phyloP scores from a whole-genome alignment of 768 basidiomycete species.

The Lanmaoa rubissima region DNA sequence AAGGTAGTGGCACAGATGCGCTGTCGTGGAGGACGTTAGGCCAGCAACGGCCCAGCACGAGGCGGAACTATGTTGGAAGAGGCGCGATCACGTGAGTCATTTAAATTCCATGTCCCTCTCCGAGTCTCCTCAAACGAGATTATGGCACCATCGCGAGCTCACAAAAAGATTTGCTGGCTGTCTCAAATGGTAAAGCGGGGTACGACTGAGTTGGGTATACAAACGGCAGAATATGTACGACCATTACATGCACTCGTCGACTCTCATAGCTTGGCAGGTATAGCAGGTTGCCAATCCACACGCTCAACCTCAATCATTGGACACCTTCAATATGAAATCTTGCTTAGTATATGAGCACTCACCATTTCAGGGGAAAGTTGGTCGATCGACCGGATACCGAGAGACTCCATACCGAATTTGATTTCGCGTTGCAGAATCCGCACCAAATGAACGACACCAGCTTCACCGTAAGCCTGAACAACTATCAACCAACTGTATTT shows the following conservation, averaged over 20 bases:
- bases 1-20: neutral
- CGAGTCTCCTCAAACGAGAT: neutral
- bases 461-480: conserved; percentile 68
- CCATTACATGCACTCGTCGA: neutral
- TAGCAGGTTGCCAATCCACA: conserved; percentile 60
- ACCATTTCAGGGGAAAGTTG: conserved; percentile 79
- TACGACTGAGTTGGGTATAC: neutral
- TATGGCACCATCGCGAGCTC: neutral
- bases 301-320: conserved; percentile 49
- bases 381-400: conserved; percentile 64
- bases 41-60: conserved; percentile 12
- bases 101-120: neutral
- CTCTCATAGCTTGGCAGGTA: conserved; percentile 25
- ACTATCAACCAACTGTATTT: conserved; percentile 4
- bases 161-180: neutral
- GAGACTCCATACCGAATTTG: conserved; percentile 65
- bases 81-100: conserved; percentile 20
- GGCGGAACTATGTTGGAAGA: neutral
- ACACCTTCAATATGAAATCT: conserved; percentile 1
- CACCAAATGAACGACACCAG: conserved; percentile 63
- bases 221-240: neutral
- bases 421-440: conserved; percentile 79
- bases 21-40: conserved; percentile 2
- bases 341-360: conserved; percentile 16
- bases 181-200: neutral